Base-by-base conservation (phyloP, 805 yeast species). In the Teunomyces lycoperdinae region DNA sequence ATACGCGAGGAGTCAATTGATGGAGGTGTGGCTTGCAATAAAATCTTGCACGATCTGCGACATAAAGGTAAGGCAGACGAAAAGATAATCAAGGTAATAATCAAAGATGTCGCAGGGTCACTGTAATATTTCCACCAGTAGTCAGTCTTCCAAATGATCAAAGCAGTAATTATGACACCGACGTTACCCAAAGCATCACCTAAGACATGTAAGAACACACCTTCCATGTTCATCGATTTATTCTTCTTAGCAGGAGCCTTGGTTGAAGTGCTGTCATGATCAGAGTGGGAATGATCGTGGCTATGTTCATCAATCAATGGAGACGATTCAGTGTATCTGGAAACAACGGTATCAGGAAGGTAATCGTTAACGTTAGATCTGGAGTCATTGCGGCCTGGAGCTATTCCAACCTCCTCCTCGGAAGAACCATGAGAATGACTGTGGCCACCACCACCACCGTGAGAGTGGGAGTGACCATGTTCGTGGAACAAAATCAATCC, bases 141-240 rank as follows among this genome's bases (percentile, higher is more conserved):
- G 57, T 89, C 85, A 0, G 98, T 89, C 64, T 87, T 84, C 98
- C 97, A 91, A 58, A 92, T 92, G 58, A 92, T 85, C 31, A 92
- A 53, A 2, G 98, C 99, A 2, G 97, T 84, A 3, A 78, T 65
- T 48, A 92, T 94, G 45, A 92, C 99, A 55, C 98, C 98, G 46
- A 92, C 71, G 63, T 92, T 92, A 53, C 99, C 98, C 48, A 92
- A 74, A 1, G 98, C 98, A 67, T 92, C 99, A 40, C 98, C 98
- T 57, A 94, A 53, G 9, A 94, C 99, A 62, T 92, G 99, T 61
- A 92, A 74, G 62, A 89, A 94, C 3, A 92, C 97, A 53, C 99
- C 99, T 59, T 89, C 91, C 97, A 92, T 92, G 68, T 94, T 92
- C 73, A 92, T 73, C n/a, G 96, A 87, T 61, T 79, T 81, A 29